Evolutionary conservation across 2,329 filamentous ascomycete species (phyloP).

Genomic region (Thielaviopsis punctulata): DNA sequence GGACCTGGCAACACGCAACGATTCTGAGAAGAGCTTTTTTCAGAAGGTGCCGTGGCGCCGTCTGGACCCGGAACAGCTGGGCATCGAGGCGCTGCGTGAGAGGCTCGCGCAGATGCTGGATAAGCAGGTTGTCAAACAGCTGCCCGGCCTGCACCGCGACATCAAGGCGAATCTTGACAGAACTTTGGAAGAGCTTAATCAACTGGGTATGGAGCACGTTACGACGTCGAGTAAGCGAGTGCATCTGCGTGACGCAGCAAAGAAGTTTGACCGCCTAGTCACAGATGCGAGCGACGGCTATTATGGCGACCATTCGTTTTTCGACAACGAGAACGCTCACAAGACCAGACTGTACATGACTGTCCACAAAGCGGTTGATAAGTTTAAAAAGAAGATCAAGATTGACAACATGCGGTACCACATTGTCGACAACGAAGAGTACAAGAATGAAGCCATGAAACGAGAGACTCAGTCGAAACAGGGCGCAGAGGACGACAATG

Average conservation of each 20-base stretch:
- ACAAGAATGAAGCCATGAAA: no score
- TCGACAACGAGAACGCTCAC: neutral
- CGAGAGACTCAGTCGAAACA: neutral
- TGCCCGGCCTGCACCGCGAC: neutral
- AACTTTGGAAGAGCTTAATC: neutral
- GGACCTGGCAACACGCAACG: slow-evolving; percentile 18
- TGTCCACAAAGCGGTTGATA: neutral
- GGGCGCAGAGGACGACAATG: slow-evolving; percentile 4
- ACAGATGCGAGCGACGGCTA: neutral
- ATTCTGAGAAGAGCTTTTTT: slow-evolving; percentile 26
- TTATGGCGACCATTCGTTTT: neutral
- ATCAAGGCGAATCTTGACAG: neutral
- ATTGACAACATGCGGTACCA: neutral
- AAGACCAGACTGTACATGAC: neutral
- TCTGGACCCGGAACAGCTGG: neutral
- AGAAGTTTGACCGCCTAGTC: neutral
- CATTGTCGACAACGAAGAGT: neutral
- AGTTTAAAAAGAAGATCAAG: neutral
- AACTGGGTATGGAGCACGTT: neutral
- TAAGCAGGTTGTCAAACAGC: neutral
- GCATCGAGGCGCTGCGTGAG: neutral
- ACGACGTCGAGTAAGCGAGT: neutral
- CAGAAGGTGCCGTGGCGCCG: slow-evolving; percentile 20
- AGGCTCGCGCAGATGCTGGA: slow-evolving; percentile 5
- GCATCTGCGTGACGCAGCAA: neutral